Base-by-base conservation (phyloP, 306 rosid genomes). In the Cicer pinnatifidum region DNA sequence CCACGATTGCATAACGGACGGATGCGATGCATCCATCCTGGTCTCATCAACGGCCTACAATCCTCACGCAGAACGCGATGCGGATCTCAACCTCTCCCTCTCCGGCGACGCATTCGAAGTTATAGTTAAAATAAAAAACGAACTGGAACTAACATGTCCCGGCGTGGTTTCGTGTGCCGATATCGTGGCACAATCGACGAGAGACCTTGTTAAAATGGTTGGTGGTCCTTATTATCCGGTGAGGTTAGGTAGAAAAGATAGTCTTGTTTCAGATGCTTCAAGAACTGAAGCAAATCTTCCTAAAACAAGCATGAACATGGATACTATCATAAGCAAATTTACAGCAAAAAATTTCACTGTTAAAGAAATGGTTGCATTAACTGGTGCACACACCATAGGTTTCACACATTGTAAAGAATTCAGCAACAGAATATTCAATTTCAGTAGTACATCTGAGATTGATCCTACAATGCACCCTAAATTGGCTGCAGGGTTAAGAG, bases 341-440 rank as follows among this genome's bases (percentile, higher is more conserved):
- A 75, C 83, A 0, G 0, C 28, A 6, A 84, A 71, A 41, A 51
- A 51, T 0, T 78, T 84, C 69, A 59, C 66, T 0, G 38, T 82
- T 0, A 73, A 10, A n/a, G 89, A 88, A 1, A 79, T 81, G 85
- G 93, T 86, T 3, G 88, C 83, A 0, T 10, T 86, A 0, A 67
- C 78, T 2, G 92, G 92, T 0, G 88, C 89, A 4, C 92, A 88
- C 71, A 84, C 92, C 7, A 84, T 88, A 6, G 89, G 92, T 0
- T 86, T 88, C 79, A 78, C 88, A 1, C 92, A 88, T 6, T 88
- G 90, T 74, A 82, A 75, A 69, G 88, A 88, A 38, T 86, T 88
- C 52, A 58, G 52, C 41, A 7, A 76, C 33, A 58, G 90, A 7
- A 80, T 86, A 71, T 84, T 71, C 79, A 65, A 84, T 48, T 88